Percentiles rank a stretch among this genome's conserved stretches.
These are phyloP conservation scores for Sporisorium exsertum DNA, from an alignment of 1,284 basidiomycete species.

Conservation along the genomic window DNA sequence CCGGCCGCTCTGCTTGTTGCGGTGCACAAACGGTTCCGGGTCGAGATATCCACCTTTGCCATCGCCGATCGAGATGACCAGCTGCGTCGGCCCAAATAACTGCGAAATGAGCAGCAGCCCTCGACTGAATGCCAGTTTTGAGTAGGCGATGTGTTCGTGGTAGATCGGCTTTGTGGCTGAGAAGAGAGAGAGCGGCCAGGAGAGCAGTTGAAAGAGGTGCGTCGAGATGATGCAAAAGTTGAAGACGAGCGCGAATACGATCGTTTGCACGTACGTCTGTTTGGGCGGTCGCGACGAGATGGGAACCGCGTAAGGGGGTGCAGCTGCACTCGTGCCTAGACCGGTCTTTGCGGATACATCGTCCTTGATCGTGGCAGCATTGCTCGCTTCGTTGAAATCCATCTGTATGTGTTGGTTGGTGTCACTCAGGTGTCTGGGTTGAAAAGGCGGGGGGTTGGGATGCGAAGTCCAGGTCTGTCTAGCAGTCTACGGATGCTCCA, in stretches of 20 bases:
- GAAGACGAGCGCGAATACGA: constrained; percentile 54
- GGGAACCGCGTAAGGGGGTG: constrained; percentile 38
- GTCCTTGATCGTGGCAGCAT: neutral
- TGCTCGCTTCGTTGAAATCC: constrained; percentile 1
- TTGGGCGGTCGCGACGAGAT: constrained; percentile 42
- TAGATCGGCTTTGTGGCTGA: constrained; percentile 34
- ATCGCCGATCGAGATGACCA: constrained; percentile 57
- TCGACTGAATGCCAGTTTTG: constrained; percentile 52
- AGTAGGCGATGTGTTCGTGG: constrained; percentile 45
- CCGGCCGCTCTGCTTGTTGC: constrained; percentile 38
- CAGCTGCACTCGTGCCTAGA: constrained; percentile 16
- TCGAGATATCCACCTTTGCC: constrained; percentile 50
- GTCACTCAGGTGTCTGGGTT: neutral
- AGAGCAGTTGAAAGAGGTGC: constrained; percentile 51
- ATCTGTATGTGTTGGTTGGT: neutral
- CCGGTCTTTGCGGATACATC: constrained; percentile 35
- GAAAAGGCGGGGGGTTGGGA: neutral
- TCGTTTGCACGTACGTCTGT: constrained; percentile 37
- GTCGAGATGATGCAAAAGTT: constrained; percentile 52
- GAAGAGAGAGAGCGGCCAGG: constrained; percentile 47
- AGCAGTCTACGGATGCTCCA: neutral
- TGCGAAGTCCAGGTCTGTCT: neutral
- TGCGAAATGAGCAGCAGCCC: constrained; percentile 54
- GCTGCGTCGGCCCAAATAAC: constrained; percentile 59
- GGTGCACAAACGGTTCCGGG: constrained; percentile 47